These are phyloP conservation scores for Cadophora sp. DNA, from an alignment of 2,329 filamentous ascomycete genomes.

Conservation along the genomic window DNA sequence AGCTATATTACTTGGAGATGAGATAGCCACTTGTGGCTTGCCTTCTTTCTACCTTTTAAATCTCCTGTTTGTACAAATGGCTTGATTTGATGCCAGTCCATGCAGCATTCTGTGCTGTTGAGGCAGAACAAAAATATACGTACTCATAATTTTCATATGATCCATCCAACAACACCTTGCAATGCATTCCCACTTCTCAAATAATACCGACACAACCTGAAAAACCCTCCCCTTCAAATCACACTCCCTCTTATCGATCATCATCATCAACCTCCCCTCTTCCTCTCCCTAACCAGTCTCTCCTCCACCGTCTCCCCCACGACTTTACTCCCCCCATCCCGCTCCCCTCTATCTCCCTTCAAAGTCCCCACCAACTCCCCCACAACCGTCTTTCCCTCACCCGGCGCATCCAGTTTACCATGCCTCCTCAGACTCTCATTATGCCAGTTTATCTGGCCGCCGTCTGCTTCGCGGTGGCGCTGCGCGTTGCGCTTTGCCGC, in stretches of 20 bases:
- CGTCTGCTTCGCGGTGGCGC: constrained; percentile 62
- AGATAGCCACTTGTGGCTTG: not conserved
- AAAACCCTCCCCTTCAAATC: not conserved
- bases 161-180: constrained; percentile 1
- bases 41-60: not conserved
- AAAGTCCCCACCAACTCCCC: constrained; percentile 38
- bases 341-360: constrained; percentile 24
- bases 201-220: not conserved
- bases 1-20: constrained; percentile 21
- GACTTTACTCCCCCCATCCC: not conserved
- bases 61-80: not conserved
- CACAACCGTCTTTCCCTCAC: constrained; percentile 44
- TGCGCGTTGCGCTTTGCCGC: constrained; percentile 71
- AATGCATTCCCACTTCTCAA: not conserved
- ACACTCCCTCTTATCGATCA: too few relatives aligned
- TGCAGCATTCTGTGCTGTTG: not conserved
- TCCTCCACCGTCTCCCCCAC: constrained; percentile 37
- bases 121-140: not conserved
- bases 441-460: constrained; percentile 59
- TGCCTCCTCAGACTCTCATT: constrained; percentile 61
- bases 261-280: constrained; percentile 20
- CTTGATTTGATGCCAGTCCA: not conserved
- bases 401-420: constrained; percentile 52
- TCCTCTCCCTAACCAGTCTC: constrained; percentile 35
- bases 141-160: not conserved